phyloP scores from a whole-genome alignment of 768 basidiomycete species.

The Russula olivacea region DNA sequence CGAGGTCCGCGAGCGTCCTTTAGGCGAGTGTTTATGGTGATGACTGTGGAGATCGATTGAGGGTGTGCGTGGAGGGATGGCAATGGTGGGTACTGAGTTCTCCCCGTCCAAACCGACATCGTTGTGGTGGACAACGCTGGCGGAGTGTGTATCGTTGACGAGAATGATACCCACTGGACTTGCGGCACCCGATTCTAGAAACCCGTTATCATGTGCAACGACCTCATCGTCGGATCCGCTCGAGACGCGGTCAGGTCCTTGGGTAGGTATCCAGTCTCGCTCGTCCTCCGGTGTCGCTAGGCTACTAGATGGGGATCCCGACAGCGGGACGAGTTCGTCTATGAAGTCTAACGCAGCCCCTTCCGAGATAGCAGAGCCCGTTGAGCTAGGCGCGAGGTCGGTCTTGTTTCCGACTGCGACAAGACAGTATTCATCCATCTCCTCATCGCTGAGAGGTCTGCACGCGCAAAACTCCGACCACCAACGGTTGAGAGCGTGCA shows the following conservation, averaged over 20 bases:
- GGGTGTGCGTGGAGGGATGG: slow-evolving; percentile 28
- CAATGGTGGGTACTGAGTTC: neutral
- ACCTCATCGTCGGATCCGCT: slow-evolving; percentile 3
- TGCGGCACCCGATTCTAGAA: neutral
- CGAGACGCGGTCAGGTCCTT: neutral
- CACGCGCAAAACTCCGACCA: slow-evolving; percentile 68
- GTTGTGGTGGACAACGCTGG: slow-evolving; percentile 3
- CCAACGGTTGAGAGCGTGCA: slow-evolving; percentile 60
- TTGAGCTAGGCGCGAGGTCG: slow-evolving; percentile 40
- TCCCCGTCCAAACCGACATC: slow-evolving; percentile 15
- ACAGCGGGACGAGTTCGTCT: slow-evolving; percentile 42
- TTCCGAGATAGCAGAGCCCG: slow-evolving; percentile 32
- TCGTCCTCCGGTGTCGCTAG: slow-evolving; percentile 14
- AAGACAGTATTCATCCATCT: slow-evolving; percentile 58
- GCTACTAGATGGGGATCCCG: slow-evolving; percentile 19
- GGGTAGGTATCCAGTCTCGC: neutral
- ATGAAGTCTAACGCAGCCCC: slow-evolving; percentile 49
- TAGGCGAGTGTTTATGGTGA: slow-evolving; percentile 33
- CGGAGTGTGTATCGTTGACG: slow-evolving; percentile 1
- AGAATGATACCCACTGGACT: neutral
- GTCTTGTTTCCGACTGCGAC: slow-evolving; percentile 72
- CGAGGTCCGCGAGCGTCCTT: slow-evolving; percentile 44
- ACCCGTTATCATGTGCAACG: neutral
- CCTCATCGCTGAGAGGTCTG: slow-evolving; percentile 62
- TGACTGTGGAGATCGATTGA: slow-evolving; percentile 33